Evolutionary conservation across 2,329 filamentous ascomycete genomes (phyloP).

Genomic region (Xylaria sp.): DNA sequence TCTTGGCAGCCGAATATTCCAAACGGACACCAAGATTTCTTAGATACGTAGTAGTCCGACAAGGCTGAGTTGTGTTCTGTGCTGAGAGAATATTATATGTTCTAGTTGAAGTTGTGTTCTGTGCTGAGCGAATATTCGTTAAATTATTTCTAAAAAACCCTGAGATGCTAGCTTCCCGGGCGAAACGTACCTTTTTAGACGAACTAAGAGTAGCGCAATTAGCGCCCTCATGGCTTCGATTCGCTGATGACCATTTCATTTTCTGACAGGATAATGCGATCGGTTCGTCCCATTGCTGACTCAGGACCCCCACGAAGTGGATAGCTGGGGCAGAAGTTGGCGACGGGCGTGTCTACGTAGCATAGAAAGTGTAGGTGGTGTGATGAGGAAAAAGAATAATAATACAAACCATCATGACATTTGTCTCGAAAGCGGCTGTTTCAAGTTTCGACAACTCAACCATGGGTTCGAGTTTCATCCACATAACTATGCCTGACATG

Average conservation of each 20-base stretch:
- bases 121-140: slow-evolving; percentile 4
- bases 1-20: slow-evolving; percentile 24
- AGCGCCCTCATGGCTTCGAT: slow-evolving; percentile 25
- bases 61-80: slow-evolving; percentile 20
- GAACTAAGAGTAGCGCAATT: slow-evolving; percentile 25
- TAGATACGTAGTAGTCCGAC: neutral
- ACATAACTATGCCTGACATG: slow-evolving; percentile 36
- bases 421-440: slow-evolving; percentile 33
- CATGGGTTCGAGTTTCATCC: slow-evolving; percentile 43
- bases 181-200: slow-evolving; percentile 16
- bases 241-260: slow-evolving; percentile 14
- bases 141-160: neutral
- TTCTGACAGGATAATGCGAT: slow-evolving; percentile 28
- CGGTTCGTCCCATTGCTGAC: slow-evolving; percentile 28
- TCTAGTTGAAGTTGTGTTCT: neutral
- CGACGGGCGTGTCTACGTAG: neutral
- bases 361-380: neutral
- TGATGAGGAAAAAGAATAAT: neutral
- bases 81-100: neutral
- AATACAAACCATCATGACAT: neutral
- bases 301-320: slow-evolving; percentile 27
- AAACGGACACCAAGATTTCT: neutral
- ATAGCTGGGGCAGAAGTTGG: no score
- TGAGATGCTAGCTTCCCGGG: slow-evolving; percentile 4
- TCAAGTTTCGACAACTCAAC: slow-evolving; percentile 40